Evolutionary conservation across 1,284 basidiomycete genomes (phyloP), one percentile per base, ranked within the genome.

Genomic region (Cutaneotrichosporon arboriforme): DNA sequence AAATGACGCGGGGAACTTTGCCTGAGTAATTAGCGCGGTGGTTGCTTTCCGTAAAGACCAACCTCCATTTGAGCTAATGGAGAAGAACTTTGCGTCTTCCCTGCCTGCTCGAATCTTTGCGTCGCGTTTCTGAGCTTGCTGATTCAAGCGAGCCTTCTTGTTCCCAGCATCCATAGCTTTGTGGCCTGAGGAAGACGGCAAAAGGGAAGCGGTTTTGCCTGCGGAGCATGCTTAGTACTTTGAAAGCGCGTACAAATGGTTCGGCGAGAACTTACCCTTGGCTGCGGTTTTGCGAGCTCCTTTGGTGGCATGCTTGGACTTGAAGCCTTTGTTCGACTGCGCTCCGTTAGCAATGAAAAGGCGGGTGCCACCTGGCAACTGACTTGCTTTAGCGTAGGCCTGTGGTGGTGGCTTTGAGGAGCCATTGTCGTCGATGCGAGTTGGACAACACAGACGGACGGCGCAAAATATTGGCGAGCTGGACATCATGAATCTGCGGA

Each of bases 271-370:
- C 74, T 42, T 35, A 85, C 90, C 90, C 78, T 92, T 93, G 14
- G 88, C 83, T 38, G 82, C 81, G 40, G 88, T 85, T 70, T 88
- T 90, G 42, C 90, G 68, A 0, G 85, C 81, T 8, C 61, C 83
- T 74, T 94, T 93, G 4, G 87, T 83, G 0, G 90, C 82, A 79
- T 96, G 90, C 68, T 84, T 87, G 1, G 87, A 89, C 72, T 93
- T 93, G 80, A 88, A 94, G 1, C 81, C 60, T 71, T 96, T 96
- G 74, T 96, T 94, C 78, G 82, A 78, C 88, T 91, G 49, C n/a
- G n/a, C 45, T 7, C 40, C 7, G 18, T 46, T 5, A 51, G 18
- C 39, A 39, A 20, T 22, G 14, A 37, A 40, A 8, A 17, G 26
- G 17, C 20, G 4, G 17, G 14, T 38, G n/a, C 7, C 8, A 1